Conservation (phyloP, 2,329 filamentous ascomycete species). For the Thielaviopsis populi region DNA sequence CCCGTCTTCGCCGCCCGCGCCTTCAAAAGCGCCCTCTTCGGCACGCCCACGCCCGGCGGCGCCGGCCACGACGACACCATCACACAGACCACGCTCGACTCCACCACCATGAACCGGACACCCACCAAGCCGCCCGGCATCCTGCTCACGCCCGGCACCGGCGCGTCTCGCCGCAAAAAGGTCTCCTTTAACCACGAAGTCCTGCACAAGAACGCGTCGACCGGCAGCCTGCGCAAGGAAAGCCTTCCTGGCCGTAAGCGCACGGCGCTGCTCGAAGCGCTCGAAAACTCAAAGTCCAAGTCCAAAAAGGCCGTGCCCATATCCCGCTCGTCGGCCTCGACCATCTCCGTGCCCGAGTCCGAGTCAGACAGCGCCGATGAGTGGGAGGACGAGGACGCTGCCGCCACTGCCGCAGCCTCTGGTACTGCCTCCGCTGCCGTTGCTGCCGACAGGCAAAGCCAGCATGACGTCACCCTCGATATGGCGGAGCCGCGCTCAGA, state of each 20-base stretch:
- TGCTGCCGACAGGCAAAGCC: conserved; percentile 22
- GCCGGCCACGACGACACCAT: conserved; percentile 24
- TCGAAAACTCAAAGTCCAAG: conserved; percentile 30
- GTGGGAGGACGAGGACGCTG: conserved; percentile 37
- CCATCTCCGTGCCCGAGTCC: conserved; percentile 20
- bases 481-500: conserved; percentile 59
- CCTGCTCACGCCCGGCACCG: conserved; percentile 48
- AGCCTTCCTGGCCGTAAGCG: conserved; percentile 19
- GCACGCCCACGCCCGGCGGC: conserved; percentile 33
- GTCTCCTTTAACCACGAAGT: conserved; percentile 50
- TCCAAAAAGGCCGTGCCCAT: conserved; percentile 4
- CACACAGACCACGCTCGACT: conserved; percentile 19
- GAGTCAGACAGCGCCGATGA: conserved; percentile 27
- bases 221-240: conserved; percentile 25
- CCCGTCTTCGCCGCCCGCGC: conserved; percentile 52
- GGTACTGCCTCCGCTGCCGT: too few relatives aligned
- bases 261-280: conserved; percentile 31
- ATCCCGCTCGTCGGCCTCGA: conserved; percentile 12
- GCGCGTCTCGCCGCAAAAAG: conserved; percentile 44
- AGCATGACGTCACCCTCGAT: conserved; percentile 52
- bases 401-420: too few relatives aligned
- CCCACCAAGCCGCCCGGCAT: conserved; percentile 42
- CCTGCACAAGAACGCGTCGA: conserved; percentile 27
- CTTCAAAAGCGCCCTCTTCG: conserved; percentile 48
- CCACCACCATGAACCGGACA: conserved; percentile 24